Evolutionary conservation across 2,329 filamentous ascomycete genomes (phyloP), one percentile per base, ranked within the genome.

Genomic region (Daldinia sp.): DNA sequence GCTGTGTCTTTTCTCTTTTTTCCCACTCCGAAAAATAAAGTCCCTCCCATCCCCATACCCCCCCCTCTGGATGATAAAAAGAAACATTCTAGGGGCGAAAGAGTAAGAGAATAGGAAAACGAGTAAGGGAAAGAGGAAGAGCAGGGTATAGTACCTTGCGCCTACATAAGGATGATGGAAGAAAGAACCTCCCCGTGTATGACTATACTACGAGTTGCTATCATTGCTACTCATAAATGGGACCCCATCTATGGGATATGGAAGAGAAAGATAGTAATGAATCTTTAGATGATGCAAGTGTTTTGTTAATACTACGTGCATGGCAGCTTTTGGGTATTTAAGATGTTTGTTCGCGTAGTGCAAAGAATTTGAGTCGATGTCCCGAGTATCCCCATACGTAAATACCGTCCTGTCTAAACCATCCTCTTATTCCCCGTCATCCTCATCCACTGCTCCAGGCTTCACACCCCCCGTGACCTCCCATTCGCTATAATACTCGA

Each of bases 401-500:
- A 3, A 45, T 25, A 27, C n/a, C 21, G 21, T 25, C 1, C 8
- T 13, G 27, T 27, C 6, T 3, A 45, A 45, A 9, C 39, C 39
- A 27, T 7, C 39, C 13, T 25, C 10, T 45, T 15, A 27, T 13
- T 17, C 21, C 32, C 8, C 17, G 19, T 3, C 15, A 51, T 35
- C 27, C 19, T 25, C 29, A 30, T 4, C 39, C 10, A 7, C 39
- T 4, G 21, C 29, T 30, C 7, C 35, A 25, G 25, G 2, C 30
- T 11, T 27, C 29, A 4, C 43, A 6, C 34, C 17, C 30, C 25
- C 45, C 2, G 7, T 32, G 19, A 61, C 30, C 32, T 69, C 67
- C 68, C 69, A 71, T 54, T 69, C 67, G 51, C 64, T 58, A 8
- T 64, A 62, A 27, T 69, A 71, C 35, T 53, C 54, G 0, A 58